Evolutionary conservation across 1,139 yeast genomes (phyloP).

Genomic region (Magnusiomyces tetraspermus): DNA sequence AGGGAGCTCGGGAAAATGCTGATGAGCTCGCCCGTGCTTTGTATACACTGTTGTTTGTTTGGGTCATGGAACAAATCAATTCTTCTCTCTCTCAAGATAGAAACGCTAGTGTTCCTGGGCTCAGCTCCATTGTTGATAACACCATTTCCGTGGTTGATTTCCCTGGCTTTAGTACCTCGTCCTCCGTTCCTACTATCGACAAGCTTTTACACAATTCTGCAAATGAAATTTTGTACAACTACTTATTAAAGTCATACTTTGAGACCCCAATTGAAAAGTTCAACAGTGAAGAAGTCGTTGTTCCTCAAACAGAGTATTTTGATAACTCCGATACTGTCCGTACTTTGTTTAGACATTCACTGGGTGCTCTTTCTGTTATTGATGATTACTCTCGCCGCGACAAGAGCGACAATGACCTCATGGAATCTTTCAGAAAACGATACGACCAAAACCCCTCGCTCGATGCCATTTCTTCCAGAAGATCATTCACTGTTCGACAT

Average conservation of each 20-base stretch:
- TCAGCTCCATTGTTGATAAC: constrained; percentile 30
- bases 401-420: constrained; percentile 29
- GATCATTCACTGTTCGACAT: constrained; percentile 32
- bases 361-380: constrained; percentile 33
- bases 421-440: constrained; percentile 30
- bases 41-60: constrained; percentile 35
- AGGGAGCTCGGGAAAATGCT: constrained; percentile 37
- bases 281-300: constrained; percentile 34
- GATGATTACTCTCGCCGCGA: constrained; percentile 35
- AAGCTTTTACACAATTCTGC: constrained; percentile 36
- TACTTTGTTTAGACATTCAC: constrained; percentile 30
- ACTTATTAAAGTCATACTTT: constrained; percentile 32
- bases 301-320: constrained; percentile 33
- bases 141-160: constrained; percentile 35
- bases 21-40: constrained; percentile 37
- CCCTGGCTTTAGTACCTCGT: constrained; percentile 35
- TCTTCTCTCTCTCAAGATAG: constrained; percentile 29
- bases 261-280: constrained; percentile 33
- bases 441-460: constrained; percentile 29
- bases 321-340: constrained; percentile 36
- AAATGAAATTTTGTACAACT: constrained; percentile 35
- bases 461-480: constrained; percentile 24
- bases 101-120: constrained; percentile 14
- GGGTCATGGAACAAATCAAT: constrained; percentile 35
- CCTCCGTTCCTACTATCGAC: constrained; percentile 32